Conservation (phyloP, 2,329 filamentous ascomycete species). For the Trichoderma pleuroti region DNA sequence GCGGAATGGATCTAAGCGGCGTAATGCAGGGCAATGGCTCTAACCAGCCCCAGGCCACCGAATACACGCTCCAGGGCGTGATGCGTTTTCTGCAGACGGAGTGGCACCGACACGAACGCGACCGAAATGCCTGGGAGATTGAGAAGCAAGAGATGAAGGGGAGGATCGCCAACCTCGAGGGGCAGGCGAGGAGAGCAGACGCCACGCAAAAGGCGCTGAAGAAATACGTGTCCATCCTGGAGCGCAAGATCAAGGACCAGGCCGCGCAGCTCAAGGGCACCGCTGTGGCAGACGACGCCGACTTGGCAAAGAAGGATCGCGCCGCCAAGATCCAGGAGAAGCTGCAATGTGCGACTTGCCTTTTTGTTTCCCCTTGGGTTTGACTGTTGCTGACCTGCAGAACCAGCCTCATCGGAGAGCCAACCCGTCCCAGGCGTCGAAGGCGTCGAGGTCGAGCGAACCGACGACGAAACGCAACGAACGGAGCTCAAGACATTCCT, state of each 20-base stretch:
- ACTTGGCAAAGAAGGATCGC: conserved; percentile 50
- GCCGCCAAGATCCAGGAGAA: conserved; percentile 55
- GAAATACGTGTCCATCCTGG: conserved; percentile 85
- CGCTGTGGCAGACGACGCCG: conserved; percentile 35
- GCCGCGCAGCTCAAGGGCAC: conserved; percentile 62
- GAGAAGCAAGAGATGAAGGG: conserved; percentile 99
- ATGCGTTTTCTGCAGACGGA: conserved; percentile 99
- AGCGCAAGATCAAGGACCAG: conserved; percentile 83
- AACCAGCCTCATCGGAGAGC: conserved; percentile 36
- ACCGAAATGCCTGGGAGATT: conserved; percentile 98
- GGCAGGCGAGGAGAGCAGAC: conserved; percentile 80
- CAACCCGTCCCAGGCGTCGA: conserved; percentile 43
- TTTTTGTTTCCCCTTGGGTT: conserved; percentile 14
- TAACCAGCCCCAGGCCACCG: conserved; percentile 56
- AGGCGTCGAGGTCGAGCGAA: conserved; percentile 44
- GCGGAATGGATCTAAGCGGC: conserved; percentile 44
- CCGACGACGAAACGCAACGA: conserved; percentile 50
- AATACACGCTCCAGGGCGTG: conserved; percentile 69
- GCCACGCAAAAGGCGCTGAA: conserved; percentile 84
- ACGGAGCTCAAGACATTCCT: conserved; percentile 58
- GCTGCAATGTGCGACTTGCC: conserved; percentile 45
- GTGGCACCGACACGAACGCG: conserved; percentile 97
- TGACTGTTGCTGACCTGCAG: conserved; percentile 19
- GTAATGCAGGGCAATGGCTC: conserved; percentile 45
- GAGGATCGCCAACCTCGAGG: conserved; percentile 90